Conservation (phyloP, 352 stramenopile genomes). For the Phytophthora hybrid region DNA sequence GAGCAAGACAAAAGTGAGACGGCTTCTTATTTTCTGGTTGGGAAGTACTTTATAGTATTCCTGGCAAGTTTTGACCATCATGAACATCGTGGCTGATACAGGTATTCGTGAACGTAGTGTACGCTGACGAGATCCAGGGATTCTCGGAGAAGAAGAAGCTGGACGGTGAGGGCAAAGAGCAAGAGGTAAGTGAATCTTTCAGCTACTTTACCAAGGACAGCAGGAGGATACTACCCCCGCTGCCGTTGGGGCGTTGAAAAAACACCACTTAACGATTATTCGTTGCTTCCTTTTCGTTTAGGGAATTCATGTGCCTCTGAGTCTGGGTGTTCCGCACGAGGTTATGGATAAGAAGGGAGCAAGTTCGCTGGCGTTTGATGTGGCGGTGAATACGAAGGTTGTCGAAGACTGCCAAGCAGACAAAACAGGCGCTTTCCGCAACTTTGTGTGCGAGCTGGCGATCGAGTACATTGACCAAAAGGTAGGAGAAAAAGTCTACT, state of each 20-base stretch:
- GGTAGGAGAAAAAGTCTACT: slow-evolving; percentile 28
- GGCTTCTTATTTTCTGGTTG: slow-evolving; percentile 9
- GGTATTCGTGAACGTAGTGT: slow-evolving; percentile 86
- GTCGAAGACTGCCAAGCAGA: slow-evolving; percentile 71
- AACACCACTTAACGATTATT: background rate
- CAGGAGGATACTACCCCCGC: background rate
- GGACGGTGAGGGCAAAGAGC: slow-evolving; percentile 75
- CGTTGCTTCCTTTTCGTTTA: slow-evolving; percentile 33
- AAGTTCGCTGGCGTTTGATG: slow-evolving; percentile 74
- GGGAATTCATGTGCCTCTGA: slow-evolving; percentile 82
- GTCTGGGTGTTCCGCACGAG: slow-evolving; percentile 71
- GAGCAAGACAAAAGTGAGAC: slow-evolving; percentile 70
- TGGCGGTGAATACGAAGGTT: slow-evolving; percentile 83
- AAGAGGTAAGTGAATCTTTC: slow-evolving; percentile 54
- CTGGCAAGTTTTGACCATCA: slow-evolving; percentile 29
- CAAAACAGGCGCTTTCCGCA: slow-evolving; percentile 73
- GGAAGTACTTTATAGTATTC: background rate
- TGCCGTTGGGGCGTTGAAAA: background rate
- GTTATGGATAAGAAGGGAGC: slow-evolving; percentile 79
- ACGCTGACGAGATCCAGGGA: slow-evolving; percentile 71
- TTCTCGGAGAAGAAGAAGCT: slow-evolving; percentile 86
- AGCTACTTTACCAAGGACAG: background rate
- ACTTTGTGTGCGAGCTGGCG: slow-evolving; percentile 86
- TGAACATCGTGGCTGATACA: slow-evolving; percentile 27
- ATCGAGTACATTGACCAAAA: slow-evolving; percentile 89